Evolutionary conservation across 495 filamentous ascomycete species (phyloP).

Genomic region (Aspergillus funiculosus): DNA sequence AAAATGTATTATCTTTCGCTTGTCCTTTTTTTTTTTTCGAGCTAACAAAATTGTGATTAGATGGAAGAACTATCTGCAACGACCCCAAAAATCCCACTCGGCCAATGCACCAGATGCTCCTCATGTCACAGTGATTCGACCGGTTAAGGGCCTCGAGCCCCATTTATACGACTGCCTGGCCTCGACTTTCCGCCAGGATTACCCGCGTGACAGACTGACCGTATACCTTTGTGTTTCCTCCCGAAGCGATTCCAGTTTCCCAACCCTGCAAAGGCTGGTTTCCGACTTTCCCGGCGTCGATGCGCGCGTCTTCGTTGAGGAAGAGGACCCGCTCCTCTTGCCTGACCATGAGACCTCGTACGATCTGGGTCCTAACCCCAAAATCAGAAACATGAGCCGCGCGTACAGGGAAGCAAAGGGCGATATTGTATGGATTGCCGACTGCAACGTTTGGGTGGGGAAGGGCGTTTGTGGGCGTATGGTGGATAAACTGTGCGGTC

Average conservation of each 20-base stretch:
- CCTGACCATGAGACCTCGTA: slow-evolving; percentile 42
- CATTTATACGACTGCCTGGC: slow-evolving; percentile 88
- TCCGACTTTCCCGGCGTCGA: slow-evolving; percentile 68
- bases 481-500: slow-evolving; percentile 79
- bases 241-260: slow-evolving; percentile 70
- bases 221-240: slow-evolving; percentile 79
- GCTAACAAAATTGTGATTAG: slow-evolving; percentile 24
- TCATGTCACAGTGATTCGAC: slow-evolving; percentile 89
- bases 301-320: slow-evolving; percentile 71
- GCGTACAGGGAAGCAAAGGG: slow-evolving; percentile 91
- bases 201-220: slow-evolving; percentile 70
- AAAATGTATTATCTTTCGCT: slow-evolving; percentile 48
- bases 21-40: slow-evolving; percentile 8
- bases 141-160: slow-evolving; percentile 87
- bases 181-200: slow-evolving; percentile 80
- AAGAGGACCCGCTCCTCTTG: slow-evolving; percentile 73
- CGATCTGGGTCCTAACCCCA: slow-evolving; percentile 88
- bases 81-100: slow-evolving; percentile 31
- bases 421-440: slow-evolving; percentile 89
- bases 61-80: slow-evolving; percentile 41
- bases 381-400: slow-evolving; percentile 94
- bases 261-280: slow-evolving; percentile 64
- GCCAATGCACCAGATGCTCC: slow-evolving; percentile 43
- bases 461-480: slow-evolving; percentile 73
- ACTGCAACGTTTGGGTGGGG: slow-evolving; percentile 94